Conservation (phyloP, 805 yeast genomes). For the Candida namnaoensis region DNA sequence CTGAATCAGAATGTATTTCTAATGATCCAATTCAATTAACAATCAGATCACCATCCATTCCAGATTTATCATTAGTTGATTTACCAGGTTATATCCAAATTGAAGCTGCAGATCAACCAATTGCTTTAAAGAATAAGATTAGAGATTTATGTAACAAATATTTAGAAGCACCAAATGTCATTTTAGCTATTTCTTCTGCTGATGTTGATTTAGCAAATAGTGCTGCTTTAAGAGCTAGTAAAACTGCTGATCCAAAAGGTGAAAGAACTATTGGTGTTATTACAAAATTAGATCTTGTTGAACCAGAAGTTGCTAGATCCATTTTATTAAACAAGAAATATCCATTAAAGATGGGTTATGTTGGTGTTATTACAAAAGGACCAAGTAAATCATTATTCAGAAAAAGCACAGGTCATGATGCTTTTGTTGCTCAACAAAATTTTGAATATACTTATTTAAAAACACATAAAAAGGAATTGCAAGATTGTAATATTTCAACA, state of each 20-base stretch:
- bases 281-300: slow-evolving; percentile 87
- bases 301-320: slow-evolving; percentile 59
- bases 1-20: slow-evolving; percentile 76
- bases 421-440: slow-evolving; percentile 59
- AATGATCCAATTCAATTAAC: slow-evolving; percentile 91
- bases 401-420: slow-evolving; percentile 47
- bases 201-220: slow-evolving; percentile 97
- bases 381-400: slow-evolving; percentile 46
- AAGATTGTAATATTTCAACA: slow-evolving; percentile 69
- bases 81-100: slow-evolving; percentile 96
- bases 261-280: slow-evolving; percentile 95
- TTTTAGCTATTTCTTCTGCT: slow-evolving; percentile 93
- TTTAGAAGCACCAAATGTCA: slow-evolving; percentile 85
- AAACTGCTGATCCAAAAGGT: slow-evolving; percentile 85
- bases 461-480: slow-evolving; percentile 48
- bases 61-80: slow-evolving; percentile 91
- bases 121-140: slow-evolving; percentile 70
- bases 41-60: slow-evolving; percentile 81
- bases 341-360: slow-evolving; percentile 94
- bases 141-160: slow-evolving; percentile 76
- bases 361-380: slow-evolving; percentile 89
- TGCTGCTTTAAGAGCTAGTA: slow-evolving; percentile 86
- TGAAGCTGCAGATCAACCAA: slow-evolving; percentile 95
- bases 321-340: slow-evolving; percentile 72
- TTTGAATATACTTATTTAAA: slow-evolving; percentile 60